Conservation (phyloP, 805 yeast species). For the Zygosaccharomyces kombuchaensis region DNA sequence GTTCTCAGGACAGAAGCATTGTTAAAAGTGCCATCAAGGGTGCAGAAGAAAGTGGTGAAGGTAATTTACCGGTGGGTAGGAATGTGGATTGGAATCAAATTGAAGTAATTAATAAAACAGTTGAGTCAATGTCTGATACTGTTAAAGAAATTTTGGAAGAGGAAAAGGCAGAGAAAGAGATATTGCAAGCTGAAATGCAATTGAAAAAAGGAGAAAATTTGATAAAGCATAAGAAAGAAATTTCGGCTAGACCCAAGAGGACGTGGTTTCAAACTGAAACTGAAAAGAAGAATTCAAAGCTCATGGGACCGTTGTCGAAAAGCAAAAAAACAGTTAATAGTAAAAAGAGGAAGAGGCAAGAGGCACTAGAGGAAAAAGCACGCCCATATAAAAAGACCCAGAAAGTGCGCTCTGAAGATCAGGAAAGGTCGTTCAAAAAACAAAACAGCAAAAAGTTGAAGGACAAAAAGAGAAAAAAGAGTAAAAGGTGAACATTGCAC, state of each 20-base stretch:
- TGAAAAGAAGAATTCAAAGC: slow-evolving; percentile 41
- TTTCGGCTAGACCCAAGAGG: slow-evolving; percentile 84
- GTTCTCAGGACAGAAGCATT: slow-evolving; percentile 77
- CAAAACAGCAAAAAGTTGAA: slow-evolving; percentile 27
- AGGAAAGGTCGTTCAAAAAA: slow-evolving; percentile 39
- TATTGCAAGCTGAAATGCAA: slow-evolving; percentile 87
- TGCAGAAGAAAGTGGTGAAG: slow-evolving; percentile 45
- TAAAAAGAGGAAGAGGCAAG: slow-evolving; percentile 68
- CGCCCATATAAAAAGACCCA: slow-evolving; percentile 79
- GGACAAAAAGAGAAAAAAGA: slow-evolving; percentile 30
- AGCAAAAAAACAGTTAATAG: slow-evolving; percentile 54
- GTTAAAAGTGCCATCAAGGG: slow-evolving; percentile 87
- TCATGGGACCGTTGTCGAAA: slow-evolving; percentile 38
- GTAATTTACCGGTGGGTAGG: slow-evolving; percentile 69
- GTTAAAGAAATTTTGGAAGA: slow-evolving; percentile 78
- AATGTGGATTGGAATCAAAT: slow-evolving; percentile 87
- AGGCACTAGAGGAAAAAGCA: slow-evolving; percentile 51
- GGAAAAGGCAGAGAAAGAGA: slow-evolving; percentile 84
- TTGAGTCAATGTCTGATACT: slow-evolving; percentile 54
- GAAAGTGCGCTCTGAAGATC: slow-evolving; percentile 56
- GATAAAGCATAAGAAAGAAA: slow-evolving; percentile 74
- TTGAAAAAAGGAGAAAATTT: slow-evolving; percentile 79
- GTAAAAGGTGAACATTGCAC: slow-evolving; percentile 7
- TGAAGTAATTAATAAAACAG: slow-evolving; percentile 57
- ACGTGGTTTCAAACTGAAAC: slow-evolving; percentile 83